A percentile compares a stretch with the other conserved stretches of the same genome.
Conservation (phyloP, 2,329 filamentous ascomycete species). For the Bipolaris cookei region DNA sequence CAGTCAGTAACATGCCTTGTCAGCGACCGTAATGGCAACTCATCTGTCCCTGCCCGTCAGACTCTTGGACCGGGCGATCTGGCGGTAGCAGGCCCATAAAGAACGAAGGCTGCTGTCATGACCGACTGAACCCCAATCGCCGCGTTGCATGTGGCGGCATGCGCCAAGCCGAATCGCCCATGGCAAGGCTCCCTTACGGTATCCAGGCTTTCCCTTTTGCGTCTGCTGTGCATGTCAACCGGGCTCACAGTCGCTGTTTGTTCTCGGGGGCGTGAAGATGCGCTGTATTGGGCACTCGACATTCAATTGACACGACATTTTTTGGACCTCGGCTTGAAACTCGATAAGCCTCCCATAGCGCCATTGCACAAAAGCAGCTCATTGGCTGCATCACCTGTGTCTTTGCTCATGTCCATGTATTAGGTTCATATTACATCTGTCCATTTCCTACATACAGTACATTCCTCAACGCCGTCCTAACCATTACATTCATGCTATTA, state of each 20-base stretch:
- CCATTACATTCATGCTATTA: constrained; percentile 10
- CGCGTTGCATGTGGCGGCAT: constrained; percentile 34
- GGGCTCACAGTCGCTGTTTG: background rate
- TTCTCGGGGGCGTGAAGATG: constrained; percentile 1
- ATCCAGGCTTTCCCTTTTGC: constrained; percentile 27
- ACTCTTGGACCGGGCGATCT: constrained; percentile 7
- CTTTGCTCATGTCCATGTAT: constrained; percentile 7
- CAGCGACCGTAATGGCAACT: constrained; percentile 10
- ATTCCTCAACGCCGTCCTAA: constrained; percentile 16
- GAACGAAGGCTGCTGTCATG: constrained; percentile 34
- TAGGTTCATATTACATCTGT: constrained; percentile 4
- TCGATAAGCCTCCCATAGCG: constrained; percentile 21
- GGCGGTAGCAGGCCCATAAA: constrained; percentile 23
- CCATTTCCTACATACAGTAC: constrained; percentile 3
- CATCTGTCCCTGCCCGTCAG: constrained; percentile 14
- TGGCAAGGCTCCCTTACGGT: constrained; percentile 24
- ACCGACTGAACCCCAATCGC: constrained; percentile 28
- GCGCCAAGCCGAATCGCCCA: constrained; percentile 22
- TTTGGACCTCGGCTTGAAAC: constrained; percentile 26
- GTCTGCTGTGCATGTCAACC: constrained; percentile 16
- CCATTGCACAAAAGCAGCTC: constrained; percentile 17
- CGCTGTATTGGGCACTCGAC: constrained; percentile 14
- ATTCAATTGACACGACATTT: constrained; percentile 4
- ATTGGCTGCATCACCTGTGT: constrained; percentile 20
- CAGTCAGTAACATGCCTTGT: background rate